A percentile compares a stretch with the other conserved stretches of the same genome.
These are phyloP conservation scores for Apiotrichum gamsii DNA, from an alignment of 1,284 basidiomycete species.

Conservation along the genomic window DNA sequence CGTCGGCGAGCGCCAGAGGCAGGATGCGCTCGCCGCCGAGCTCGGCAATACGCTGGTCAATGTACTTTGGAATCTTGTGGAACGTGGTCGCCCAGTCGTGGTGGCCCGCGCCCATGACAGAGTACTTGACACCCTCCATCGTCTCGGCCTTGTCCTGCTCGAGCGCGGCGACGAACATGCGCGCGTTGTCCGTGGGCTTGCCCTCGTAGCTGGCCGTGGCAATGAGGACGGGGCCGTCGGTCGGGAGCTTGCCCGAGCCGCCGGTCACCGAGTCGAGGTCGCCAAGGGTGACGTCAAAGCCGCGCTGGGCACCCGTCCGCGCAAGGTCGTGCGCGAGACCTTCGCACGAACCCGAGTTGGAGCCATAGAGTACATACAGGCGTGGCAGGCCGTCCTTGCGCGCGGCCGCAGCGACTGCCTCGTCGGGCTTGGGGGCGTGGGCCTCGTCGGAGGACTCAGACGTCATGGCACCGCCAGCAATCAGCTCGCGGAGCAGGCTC, in stretches of 20 bases:
- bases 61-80: slow-evolving; percentile 52
- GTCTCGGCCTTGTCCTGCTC: not conserved
- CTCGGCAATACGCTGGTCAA: slow-evolving; percentile 48
- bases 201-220: slow-evolving; percentile 56
- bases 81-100: slow-evolving; percentile 55
- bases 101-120: slow-evolving; percentile 56
- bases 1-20: slow-evolving; percentile 22
- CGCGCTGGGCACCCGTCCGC: slow-evolving; percentile 47
- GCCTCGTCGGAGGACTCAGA: not conserved
- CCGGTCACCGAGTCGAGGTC: slow-evolving; percentile 49
- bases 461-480: slow-evolving; percentile 1
- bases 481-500: slow-evolving; percentile 16
- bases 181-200: slow-evolving; percentile 27
- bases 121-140: slow-evolving; percentile 49
- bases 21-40: slow-evolving; percentile 49
- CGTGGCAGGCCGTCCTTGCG: not conserved
- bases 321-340: slow-evolving; percentile 53
- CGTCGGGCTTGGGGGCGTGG: not conserved
- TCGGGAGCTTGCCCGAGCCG: slow-evolving; percentile 46
- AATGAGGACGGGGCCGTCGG: slow-evolving; percentile 52
- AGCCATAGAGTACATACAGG: slow-evolving; percentile 24
- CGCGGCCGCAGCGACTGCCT: not conserved
- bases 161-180: slow-evolving; percentile 16
- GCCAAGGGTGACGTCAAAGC: slow-evolving; percentile 49
- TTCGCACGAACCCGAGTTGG: slow-evolving; percentile 54